Percentiles rank a stretch among this genome's conserved stretches.
Conservation (phyloP, 352 stramenopile genomes). For the Elongisporangium senticosum region DNA sequence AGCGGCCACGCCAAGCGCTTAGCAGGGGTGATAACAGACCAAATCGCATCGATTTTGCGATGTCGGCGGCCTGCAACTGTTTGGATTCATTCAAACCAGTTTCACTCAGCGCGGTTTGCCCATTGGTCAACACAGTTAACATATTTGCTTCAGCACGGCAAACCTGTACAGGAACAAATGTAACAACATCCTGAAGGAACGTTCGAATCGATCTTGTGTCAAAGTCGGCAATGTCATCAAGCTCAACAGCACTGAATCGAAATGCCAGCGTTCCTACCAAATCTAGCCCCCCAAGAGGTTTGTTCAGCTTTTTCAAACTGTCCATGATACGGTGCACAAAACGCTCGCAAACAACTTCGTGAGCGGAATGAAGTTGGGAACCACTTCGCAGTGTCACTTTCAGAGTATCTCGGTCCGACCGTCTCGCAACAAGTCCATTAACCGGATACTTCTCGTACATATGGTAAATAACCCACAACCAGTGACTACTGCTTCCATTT, state of each 20-base stretch:
- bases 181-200: constrained; percentile 44
- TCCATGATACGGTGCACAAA: constrained; percentile 36
- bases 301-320: constrained; percentile 50
- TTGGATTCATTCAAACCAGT: constrained; percentile 8
- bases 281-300: constrained; percentile 38
- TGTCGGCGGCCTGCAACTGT: constrained; percentile 22
- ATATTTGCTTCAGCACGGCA: constrained; percentile 59
- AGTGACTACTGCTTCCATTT: no score
- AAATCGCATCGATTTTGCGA: constrained; percentile 44
- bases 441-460: no score
- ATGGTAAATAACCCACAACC: no score
- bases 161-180: constrained; percentile 70
- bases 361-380: no score
- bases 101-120: constrained; percentile 16
- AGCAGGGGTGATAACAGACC: constrained; percentile 38
- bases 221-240: constrained; percentile 2
- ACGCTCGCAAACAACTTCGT: no score
- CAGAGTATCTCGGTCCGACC: no score
- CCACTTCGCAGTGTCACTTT: no score
- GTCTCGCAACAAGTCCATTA: no score
- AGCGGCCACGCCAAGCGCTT: constrained; percentile 28
- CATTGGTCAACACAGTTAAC: constrained; percentile 48
- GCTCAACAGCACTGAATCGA: not conserved
- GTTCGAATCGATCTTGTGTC: constrained; percentile 9
- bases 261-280: constrained; percentile 17